A percentile compares a stretch with the other conserved stretches of the same genome.
Conservation (phyloP, 2,329 filamentous ascomycete species). For the Acephala macrosclerotiorum region DNA sequence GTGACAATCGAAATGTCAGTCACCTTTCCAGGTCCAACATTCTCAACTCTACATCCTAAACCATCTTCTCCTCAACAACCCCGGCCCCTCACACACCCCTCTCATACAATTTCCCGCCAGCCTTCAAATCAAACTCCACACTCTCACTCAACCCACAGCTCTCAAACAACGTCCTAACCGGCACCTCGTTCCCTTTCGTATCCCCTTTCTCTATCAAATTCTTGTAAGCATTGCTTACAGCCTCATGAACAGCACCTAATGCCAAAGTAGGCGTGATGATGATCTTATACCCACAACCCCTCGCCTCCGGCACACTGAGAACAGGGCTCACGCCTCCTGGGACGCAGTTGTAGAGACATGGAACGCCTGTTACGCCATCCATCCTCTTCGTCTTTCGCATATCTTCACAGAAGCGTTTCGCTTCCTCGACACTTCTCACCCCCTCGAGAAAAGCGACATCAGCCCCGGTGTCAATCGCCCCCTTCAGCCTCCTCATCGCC, state of each 20-base stretch:
- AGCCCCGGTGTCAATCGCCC: conserved; percentile 61
- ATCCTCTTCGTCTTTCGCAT: conserved; percentile 53
- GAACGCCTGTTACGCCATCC: conserved; percentile 50
- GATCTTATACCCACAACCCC: conserved; percentile 62
- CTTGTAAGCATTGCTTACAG: conserved; percentile 49
- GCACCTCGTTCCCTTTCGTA: conserved; percentile 9
- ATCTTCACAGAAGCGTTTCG: conserved; percentile 51
- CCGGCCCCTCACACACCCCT: conserved; percentile 3
- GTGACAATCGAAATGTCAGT: no score
- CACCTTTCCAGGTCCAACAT: no score
- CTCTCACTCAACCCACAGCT: conserved; percentile 19
- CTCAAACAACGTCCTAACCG: conserved; percentile 19
- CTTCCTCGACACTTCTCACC: conserved; percentile 58
- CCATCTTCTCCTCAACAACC: no score
- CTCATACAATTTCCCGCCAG: conserved; percentile 19
- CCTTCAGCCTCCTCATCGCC: conserved; percentile 56
- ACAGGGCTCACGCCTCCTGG: conserved; percentile 57
- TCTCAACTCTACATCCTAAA: no score
- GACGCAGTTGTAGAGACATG: conserved; percentile 27
- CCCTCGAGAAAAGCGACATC: conserved; percentile 69
- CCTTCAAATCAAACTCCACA: conserved; percentile 19
- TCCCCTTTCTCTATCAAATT: conserved; percentile 48
- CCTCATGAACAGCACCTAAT: conserved; percentile 55
- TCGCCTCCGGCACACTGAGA: conserved; percentile 59
- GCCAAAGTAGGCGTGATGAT: conserved; percentile 63